phyloP scores from a whole-genome alignment of 306 rosid species.

The Glycine soja region DNA sequence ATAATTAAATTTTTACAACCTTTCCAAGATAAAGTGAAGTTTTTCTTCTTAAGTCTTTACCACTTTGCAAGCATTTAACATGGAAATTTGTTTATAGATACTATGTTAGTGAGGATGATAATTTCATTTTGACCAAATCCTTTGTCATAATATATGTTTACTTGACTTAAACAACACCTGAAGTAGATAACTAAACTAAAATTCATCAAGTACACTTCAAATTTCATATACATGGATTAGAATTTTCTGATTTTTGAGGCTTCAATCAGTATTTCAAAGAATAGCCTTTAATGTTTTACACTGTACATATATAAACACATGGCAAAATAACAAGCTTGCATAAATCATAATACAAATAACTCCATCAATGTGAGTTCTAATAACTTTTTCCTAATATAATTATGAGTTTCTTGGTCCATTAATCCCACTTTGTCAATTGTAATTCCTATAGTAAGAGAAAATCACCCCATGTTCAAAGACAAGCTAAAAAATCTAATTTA shows the following conservation, averaged over 20 bases:
- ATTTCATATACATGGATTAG: conserved; percentile 18
- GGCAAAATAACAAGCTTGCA: conserved; percentile 75
- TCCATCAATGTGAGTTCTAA: conserved; percentile 87
- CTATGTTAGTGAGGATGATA: conserved; percentile 18
- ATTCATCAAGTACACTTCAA: conserved; percentile 9
- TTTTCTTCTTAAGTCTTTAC: conserved; percentile 26
- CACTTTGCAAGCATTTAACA: conserved; percentile 16
- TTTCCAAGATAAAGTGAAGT: neutral
- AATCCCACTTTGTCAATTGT: conserved; percentile 90
- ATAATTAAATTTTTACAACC: too few species aligned
- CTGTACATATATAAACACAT: conserved; percentile 15
- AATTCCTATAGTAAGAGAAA: conserved; percentile 72
- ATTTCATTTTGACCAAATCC: conserved; percentile 24
- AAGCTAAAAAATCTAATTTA: conserved; percentile 31
- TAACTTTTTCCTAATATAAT: conserved; percentile 81
- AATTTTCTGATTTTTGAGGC: conserved; percentile 28
- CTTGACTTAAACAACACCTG: conserved; percentile 21
- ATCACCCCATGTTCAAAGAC: conserved; percentile 37
- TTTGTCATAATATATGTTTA: conserved; percentile 13
- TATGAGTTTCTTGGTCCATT: conserved; percentile 83
- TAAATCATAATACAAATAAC: conserved; percentile 79
- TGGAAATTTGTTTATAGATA: neutral
- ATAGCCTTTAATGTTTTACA: conserved; percentile 31
- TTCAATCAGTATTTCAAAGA: conserved; percentile 20
- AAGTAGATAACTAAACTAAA: conserved; percentile 32